Evolutionary conservation across 192 early-diverging fungal genomes (phyloP), one percentile per base, ranked within the genome.

Genomic region (Entrophospora sp.): DNA sequence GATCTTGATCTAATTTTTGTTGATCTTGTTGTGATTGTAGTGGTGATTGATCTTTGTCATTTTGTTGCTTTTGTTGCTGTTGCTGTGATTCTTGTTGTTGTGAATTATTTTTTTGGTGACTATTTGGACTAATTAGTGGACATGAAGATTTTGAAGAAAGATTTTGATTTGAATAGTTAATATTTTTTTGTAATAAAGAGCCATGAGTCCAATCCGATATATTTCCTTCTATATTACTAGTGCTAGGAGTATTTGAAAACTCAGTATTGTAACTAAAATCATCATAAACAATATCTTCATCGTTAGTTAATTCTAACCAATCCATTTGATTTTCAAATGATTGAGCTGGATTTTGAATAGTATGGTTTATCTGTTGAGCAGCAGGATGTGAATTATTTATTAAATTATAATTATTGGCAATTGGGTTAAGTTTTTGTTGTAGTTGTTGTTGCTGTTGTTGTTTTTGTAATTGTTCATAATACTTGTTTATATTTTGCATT

Each of bases 91-190:
- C 18, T 48, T 48, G 13, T 48, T 18, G 18, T n/a, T 48, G 45
- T 18, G 45, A 18, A 6, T 40, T 18, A n/a, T 48, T 9, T 48
- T 48, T 5, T 48, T 48, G 45, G 12, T 32, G 43, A 46, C 16
- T 56, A 61, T 13, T 65, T 53, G 32, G 63, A 53, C 40, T 65
- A 52, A 65, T 65, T 48, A 49, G 38, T 31, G 48, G 25, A 52
- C 37, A 65, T 49, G 49, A n/a, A n/a, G n/a, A 16, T 20, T 65
- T 65, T 44, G 46, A 45, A 40, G 53, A n/a, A n/a, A n/a, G 13
- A 45, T 62, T 32, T 28, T 46, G 63, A 38, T 46, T 14, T 13
- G 24, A 10, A 38, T 40, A 65, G 37, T 65, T 53, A 7, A 65
- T 52, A 65, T 65, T 65, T 12, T 14, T 24, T 42, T 46, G 62